Conservation (phyloP, 2,329 filamentous ascomycete genomes). For the Beauveria pseudobassiana region DNA sequence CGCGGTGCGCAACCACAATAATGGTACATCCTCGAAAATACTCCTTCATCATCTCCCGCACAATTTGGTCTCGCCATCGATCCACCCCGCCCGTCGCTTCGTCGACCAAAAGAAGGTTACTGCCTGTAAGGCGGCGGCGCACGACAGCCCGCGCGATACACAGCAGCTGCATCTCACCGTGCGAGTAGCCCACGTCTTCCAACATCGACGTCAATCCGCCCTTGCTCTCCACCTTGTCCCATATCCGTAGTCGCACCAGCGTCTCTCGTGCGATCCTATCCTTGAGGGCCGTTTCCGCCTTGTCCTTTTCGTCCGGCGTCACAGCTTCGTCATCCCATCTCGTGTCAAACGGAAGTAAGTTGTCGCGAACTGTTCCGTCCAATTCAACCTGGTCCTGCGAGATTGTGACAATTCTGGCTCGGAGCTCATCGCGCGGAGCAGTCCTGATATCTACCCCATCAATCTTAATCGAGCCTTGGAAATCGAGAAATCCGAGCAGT, state of each 20-base stretch:
- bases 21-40: constrained; percentile 3
- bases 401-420: constrained; percentile 10
- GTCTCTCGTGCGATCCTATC: neutral
- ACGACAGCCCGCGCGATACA: constrained; percentile 4
- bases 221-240: neutral
- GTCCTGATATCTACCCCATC: neutral
- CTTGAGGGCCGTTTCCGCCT: neutral
- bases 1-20: neutral
- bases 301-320: neutral
- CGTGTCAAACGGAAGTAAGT: neutral
- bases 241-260: neutral
- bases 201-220: neutral
- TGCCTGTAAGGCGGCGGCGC: neutral
- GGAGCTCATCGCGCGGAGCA: neutral
- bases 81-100: constrained; percentile 1
- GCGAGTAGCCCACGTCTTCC: neutral
- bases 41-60: constrained; percentile 1
- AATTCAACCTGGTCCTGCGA: constrained; percentile 17
- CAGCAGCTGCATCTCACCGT: constrained; percentile 8
- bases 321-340: neutral
- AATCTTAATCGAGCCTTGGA: neutral
- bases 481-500: neutral
- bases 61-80: neutral
- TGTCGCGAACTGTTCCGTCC: neutral
- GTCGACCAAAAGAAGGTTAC: neutral